phyloP scores from a whole-genome alignment of 352 stramenopile species.

The Pythium apleroticum region DNA sequence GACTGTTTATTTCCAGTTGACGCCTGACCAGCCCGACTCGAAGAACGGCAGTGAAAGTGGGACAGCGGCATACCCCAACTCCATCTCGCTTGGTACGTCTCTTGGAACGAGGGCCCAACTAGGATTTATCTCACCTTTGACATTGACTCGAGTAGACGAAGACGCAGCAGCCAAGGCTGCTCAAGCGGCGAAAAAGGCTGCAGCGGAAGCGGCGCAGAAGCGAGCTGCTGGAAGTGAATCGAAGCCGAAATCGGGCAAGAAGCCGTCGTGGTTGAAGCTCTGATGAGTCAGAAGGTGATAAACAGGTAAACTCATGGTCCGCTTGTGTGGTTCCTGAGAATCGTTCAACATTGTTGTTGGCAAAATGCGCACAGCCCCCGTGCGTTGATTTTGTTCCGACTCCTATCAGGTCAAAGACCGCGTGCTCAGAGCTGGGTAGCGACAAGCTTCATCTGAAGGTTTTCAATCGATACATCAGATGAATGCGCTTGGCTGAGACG shows the following conservation, averaged over 20 bases:
- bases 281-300: constrained; percentile 21
- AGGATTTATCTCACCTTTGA: not conserved
- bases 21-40: constrained; percentile 17
- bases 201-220: constrained; percentile 29
- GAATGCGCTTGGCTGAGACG: too few species aligned
- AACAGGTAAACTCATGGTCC: not conserved
- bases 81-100: constrained; percentile 26
- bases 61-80: constrained; percentile 23
- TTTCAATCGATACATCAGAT: too few species aligned
- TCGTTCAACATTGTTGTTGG: too few species aligned
- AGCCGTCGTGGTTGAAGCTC: constrained; percentile 77
- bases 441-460: too few species aligned
- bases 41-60: constrained; percentile 10
- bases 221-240: constrained; percentile 25
- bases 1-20: constrained; percentile 14
- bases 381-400: too few species aligned
- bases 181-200: constrained; percentile 20
- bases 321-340: too few species aligned
- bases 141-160: constrained; percentile 12
- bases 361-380: too few species aligned
- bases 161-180: constrained; percentile 14
- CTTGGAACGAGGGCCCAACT: not conserved
- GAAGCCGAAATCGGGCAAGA: constrained; percentile 49
- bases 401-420: too few species aligned
- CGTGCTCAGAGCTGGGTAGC: too few species aligned